Base-by-base conservation (phyloP, 2,329 filamentous ascomycete species). In the Arthrobotrys musiformis region DNA sequence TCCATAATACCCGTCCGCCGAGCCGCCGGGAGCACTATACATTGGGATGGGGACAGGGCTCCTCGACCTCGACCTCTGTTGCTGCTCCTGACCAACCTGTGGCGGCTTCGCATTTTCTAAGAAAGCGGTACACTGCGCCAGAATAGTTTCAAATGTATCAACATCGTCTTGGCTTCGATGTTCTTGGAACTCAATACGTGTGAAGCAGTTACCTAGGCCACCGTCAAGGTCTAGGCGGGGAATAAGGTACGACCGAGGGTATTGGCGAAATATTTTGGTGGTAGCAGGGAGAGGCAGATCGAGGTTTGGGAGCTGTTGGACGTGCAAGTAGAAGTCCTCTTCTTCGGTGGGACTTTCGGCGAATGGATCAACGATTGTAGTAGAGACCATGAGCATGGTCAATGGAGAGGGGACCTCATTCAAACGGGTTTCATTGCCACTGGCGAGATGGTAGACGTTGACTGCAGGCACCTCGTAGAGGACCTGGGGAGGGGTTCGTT, bases 121-220 rank as follows among this genome's bases (percentile, higher is more conserved):
- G 83, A 99, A 98, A 1, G 94, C 93, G 1, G 94, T 98, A 84
- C 94, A 98, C 84, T 98, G 93, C n/a, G 94, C 94, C 61, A 98
- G 87, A 79, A 98, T 98, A 2, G 94, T 97, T 86, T 98, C 94
- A 82, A 97, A 98, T 0, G 94, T 98, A 82, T 97, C 93, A 46
- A 97, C 87, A 83, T 97, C 94, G 83, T 98, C 94, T 83, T 97
- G 93, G 76, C 86, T 89, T 19, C 92, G 92, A 24, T 92, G 85
- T 1, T 87, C 83, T 0, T 94, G 94, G 80, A 99, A 98, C 82
- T 97, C 92, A 82, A 99, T 93, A 69, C 93, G 89, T 19, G 94
- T 97, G 82, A 98, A 98, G 17, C 93, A 93, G 75, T 93, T 94
- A 11, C 74, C 74, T 9, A 52, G 44, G 79, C 90, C 91, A 0